Percentiles rank a stretch among this genome's conserved stretches.
Evolutionary conservation across 352 stramenopile genomes (phyloP).

Genomic region (Globisporangium echinulatum): DNA sequence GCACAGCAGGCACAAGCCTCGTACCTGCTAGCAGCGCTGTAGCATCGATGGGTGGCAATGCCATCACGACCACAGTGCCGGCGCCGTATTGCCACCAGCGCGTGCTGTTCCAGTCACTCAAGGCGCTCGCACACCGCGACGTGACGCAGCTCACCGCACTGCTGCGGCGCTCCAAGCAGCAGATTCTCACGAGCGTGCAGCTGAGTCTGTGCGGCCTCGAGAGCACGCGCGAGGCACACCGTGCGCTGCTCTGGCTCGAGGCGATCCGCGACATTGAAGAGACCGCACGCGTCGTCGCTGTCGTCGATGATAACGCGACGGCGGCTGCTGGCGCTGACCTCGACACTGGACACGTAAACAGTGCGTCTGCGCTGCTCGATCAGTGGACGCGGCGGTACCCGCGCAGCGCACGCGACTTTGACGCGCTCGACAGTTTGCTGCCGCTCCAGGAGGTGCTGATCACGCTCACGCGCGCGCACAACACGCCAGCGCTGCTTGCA

Average conservation of each 20-base stretch:
- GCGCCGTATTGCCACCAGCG: conserved; percentile 41
- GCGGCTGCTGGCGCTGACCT: not conserved
- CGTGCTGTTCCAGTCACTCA: conserved; percentile 46
- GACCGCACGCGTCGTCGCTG: conserved; percentile 14
- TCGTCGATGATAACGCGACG: not conserved
- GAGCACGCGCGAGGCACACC: conserved; percentile 52
- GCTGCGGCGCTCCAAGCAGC: conserved; percentile 31
- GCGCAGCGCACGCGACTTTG: conserved; percentile 48
- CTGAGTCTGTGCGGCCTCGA: conserved; percentile 66
- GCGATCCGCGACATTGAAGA: conserved; percentile 62
- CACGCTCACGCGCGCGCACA: conserved; percentile 24
- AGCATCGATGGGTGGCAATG: not conserved
- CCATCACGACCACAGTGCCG: not conserved
- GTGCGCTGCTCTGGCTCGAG: conserved; percentile 46
- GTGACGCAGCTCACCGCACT: conserved; percentile 28
- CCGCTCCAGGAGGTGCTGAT: conserved; percentile 57
- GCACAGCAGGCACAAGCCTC: conserved; percentile 22
- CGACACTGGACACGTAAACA: no score
- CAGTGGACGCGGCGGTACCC: conserved; percentile 34
- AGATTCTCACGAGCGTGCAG: conserved; percentile 45
- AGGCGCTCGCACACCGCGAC: conserved; percentile 52
- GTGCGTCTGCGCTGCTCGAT: conserved; percentile 18
- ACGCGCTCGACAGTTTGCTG: conserved; percentile 50
- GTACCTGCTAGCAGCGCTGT: not conserved
- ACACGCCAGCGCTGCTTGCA: conserved; percentile 21